phyloP scores from a whole-genome alignment of 768 basidiomycete species.

The Obba rivulosa region DNA sequence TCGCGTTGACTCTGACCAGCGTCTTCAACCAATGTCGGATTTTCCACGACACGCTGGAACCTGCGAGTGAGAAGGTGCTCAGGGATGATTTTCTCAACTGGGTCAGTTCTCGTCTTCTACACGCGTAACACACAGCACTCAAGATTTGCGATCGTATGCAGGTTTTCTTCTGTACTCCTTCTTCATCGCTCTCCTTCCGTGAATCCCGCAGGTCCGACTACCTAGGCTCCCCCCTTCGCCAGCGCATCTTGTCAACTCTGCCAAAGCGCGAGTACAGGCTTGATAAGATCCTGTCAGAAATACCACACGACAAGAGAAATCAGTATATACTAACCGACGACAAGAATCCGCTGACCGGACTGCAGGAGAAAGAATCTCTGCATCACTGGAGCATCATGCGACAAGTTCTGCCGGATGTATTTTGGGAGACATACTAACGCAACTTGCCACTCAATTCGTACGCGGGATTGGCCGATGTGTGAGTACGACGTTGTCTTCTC shows the following conservation, averaged over 20 bases:
- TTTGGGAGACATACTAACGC: slow-evolving; percentile 72
- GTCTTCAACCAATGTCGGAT: slow-evolving; percentile 77
- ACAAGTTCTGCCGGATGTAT: slow-evolving; percentile 58
- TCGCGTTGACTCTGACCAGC: slow-evolving; percentile 63
- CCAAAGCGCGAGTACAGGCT: slow-evolving; percentile 50
- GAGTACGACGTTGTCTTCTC: too few relatives aligned
- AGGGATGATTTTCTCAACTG: slow-evolving; percentile 63
- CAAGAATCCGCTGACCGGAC: slow-evolving; percentile 54
- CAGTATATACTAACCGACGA: slow-evolving; percentile 58
- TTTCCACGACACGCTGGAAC: slow-evolving; percentile 65
- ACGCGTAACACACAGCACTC: not conserved
- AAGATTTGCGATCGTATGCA: slow-evolving; percentile 22
- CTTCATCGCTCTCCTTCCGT: slow-evolving; percentile 52
- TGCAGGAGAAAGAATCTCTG: slow-evolving; percentile 60
- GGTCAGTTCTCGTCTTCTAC: slow-evolving; percentile 36
- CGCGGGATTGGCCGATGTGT: too few relatives aligned
- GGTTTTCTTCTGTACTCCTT: slow-evolving; percentile 81
- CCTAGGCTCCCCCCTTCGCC: slow-evolving; percentile 63
- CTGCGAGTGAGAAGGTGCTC: slow-evolving; percentile 38
- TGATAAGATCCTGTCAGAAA: slow-evolving; percentile 12
- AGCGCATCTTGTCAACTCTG: slow-evolving; percentile 49
- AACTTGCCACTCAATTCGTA: not conserved
- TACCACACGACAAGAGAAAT: slow-evolving; percentile 31
- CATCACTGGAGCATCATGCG: slow-evolving; percentile 88
- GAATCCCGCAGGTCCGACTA: slow-evolving; percentile 50